phyloP scores from a whole-genome alignment of 169 alveolate species.

The Ichthyophthirius multifiliis region DNA sequence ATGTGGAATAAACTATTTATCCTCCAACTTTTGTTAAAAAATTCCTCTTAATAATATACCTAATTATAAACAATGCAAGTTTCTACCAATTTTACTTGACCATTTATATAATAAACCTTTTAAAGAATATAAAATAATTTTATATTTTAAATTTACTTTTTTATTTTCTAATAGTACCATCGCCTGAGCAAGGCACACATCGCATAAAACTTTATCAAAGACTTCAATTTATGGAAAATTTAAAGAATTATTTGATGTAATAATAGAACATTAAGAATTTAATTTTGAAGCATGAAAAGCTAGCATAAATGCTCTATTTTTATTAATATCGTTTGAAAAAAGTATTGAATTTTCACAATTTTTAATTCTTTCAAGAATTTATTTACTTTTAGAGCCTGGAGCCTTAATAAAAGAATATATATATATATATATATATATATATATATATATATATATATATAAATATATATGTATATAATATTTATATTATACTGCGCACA shows the following conservation, averaged over 20 bases:
- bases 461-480: slow-evolving; percentile 52
- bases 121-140: background rate
- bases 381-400: slow-evolving; percentile 52
- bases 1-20: slow-evolving; percentile 92
- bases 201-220: slow-evolving; percentile 91
- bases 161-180: slow-evolving; percentile 95
- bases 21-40: slow-evolving; percentile 88
- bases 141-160: slow-evolving; percentile 80
- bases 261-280: slow-evolving; percentile 64
- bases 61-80: slow-evolving; percentile 88
- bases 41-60: slow-evolving; percentile 90
- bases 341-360: slow-evolving; percentile 67
- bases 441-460: background rate
- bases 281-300: slow-evolving; percentile 89
- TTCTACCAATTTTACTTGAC: slow-evolving; percentile 90
- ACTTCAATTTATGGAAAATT: slow-evolving; percentile 76
- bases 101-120: slow-evolving; percentile 77
- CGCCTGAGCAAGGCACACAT: slow-evolving; percentile 98
- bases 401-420: slow-evolving; percentile 57
- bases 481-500: slow-evolving; percentile 93
- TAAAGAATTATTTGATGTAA: slow-evolving; percentile 11
- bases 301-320: slow-evolving; percentile 92
- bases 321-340: slow-evolving; percentile 92
- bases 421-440: background rate
- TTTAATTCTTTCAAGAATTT: slow-evolving; percentile 76